Evolutionary conservation across 208 protist species (phyloP), one percentile per base, ranked within the genome.

Genomic region (Leptomonas seymouri): DNA sequence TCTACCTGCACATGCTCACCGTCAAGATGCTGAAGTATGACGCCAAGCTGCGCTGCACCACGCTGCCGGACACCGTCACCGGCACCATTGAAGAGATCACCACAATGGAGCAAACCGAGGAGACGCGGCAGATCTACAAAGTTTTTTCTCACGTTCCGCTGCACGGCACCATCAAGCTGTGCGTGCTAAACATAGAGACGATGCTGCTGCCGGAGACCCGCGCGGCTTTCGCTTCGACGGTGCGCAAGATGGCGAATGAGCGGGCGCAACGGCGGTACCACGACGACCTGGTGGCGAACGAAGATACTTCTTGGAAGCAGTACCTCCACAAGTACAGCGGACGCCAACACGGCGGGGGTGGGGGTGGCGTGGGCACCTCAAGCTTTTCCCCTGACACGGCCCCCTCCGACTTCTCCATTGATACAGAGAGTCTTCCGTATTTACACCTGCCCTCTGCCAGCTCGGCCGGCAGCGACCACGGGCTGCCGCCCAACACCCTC

Each of bases 1-100:
- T 81, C 65, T 96, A 87, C 64, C 61, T 96, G 36, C 91, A 96
- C 77, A 89, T 92, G 72, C 30, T 94, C 6, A 84, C 71, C 9
- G 83, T 84, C 56, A 88, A 82, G 74, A 96, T 96, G 91, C 62
- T 96, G 15, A 76, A 75, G 63, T 72, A 93, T 56, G 88, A 96
- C 65, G 88, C 88, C 23, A 61, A 80, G 42, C 60, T 84, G 50
- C 88, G 86, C n/a, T 50, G 56, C 31, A 31, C 44, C 31, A 63
- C 84, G 45, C 80, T 92, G 57, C 77, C 72, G 11, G 74, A 79
- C 53, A 74, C 70, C 6, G 79, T 96, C 36, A 53, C 67, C 14
- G 91, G 78, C 20, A 57, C 54, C 3, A 61, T 96, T 16, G 76
- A 86, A 51, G 88, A 93, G 54, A 80, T 96, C 39, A 69, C 82